A percentile compares a stretch with the other conserved stretches of the same genome.
These are phyloP conservation scores for Eimeria necatrix DNA, from an alignment of 169 alveolate genomes.

Conservation along the genomic window DNA sequence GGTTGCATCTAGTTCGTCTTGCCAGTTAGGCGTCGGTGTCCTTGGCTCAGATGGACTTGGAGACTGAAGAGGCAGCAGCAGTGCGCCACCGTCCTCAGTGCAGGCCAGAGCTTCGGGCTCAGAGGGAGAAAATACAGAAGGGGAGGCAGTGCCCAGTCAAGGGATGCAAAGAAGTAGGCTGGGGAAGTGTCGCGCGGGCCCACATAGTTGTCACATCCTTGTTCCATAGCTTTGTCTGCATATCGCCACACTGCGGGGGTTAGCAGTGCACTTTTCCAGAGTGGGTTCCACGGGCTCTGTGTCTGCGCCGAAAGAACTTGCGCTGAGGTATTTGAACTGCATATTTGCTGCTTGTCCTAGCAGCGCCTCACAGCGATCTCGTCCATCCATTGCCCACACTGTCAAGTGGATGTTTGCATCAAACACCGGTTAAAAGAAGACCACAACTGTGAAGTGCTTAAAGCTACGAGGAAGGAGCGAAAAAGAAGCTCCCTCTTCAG, in stretches of 20 bases:
- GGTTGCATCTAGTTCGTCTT: slow-evolving; percentile 44
- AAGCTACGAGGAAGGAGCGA: background rate
- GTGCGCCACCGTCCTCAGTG: slow-evolving; percentile 71
- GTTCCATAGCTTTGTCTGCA: background rate
- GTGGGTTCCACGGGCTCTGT: too few relatives aligned
- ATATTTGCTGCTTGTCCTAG: background rate
- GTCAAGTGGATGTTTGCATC: slow-evolving; percentile 62
- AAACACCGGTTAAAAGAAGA: slow-evolving; percentile 77
- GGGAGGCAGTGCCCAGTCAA: slow-evolving; percentile 75
- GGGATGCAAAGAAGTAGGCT: slow-evolving; percentile 77
- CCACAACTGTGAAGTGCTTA: slow-evolving; percentile 65
- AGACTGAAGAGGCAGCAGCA: slow-evolving; percentile 61
- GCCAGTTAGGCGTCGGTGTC: background rate
- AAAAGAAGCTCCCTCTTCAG: slow-evolving; percentile 39
- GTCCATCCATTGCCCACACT: slow-evolving; percentile 53
- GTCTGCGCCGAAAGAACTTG: too few relatives aligned
- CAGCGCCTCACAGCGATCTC: slow-evolving; percentile 80
- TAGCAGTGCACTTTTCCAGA: too few relatives aligned
- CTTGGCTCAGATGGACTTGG: slow-evolving; percentile 26
- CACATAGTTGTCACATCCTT: background rate
- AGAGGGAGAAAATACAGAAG: slow-evolving; percentile 30
- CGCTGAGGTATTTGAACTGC: background rate
- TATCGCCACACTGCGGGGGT: too few relatives aligned
- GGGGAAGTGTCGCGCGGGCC: background rate
- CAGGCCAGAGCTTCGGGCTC: slow-evolving; percentile 68